These are phyloP conservation scores for Cucurbita argyrosperma DNA, from an alignment of 306 rosid species.

Conservation along the genomic window DNA sequence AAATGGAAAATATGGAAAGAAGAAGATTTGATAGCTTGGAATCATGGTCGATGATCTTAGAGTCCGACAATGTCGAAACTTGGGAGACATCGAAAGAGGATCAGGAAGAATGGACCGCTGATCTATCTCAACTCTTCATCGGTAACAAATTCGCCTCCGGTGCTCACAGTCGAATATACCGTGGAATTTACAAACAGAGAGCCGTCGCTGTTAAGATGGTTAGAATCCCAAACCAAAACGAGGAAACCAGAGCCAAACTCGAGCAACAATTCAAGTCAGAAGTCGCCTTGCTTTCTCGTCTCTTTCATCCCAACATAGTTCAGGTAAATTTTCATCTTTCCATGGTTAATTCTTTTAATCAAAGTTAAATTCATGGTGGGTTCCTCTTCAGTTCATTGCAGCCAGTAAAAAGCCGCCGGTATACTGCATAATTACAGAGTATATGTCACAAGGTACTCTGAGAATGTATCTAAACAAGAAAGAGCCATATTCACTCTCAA, in stretches of 20 bases:
- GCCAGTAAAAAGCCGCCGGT: conserved; percentile 96
- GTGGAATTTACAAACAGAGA: conserved; percentile 93
- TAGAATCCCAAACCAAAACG: conserved; percentile 66
- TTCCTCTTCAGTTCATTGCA: conserved; percentile 60
- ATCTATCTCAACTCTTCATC: conserved; percentile 81
- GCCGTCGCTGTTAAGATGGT: conserved; percentile 99
- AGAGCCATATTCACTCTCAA: conserved; percentile 90
- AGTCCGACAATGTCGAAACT: conserved; percentile 85
- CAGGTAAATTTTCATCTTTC: conserved; percentile 34
- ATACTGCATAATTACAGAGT: conserved; percentile 88
- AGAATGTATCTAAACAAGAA: conserved; percentile 98
- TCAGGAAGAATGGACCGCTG: conserved; percentile 92
- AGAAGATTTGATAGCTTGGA: conserved; percentile 86
- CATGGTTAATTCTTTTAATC: not conserved
- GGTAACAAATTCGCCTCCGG: conserved; percentile 96
- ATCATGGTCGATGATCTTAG: conserved; percentile 97
- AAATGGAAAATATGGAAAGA: conserved; percentile 64
- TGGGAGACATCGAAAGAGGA: conserved; percentile 87
- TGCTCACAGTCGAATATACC: conserved; percentile 84
- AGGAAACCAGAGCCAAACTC: conserved; percentile 52
- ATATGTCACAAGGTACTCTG: conserved; percentile 97
- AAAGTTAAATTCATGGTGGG: not conserved
- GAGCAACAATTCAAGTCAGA: conserved; percentile 90
- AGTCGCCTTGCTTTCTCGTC: conserved; percentile 85
- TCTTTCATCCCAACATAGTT: conserved; percentile 85